These are phyloP conservation scores for Cydonia oblonga DNA, from an alignment of 331 rosid species.

Conservation along the genomic window DNA sequence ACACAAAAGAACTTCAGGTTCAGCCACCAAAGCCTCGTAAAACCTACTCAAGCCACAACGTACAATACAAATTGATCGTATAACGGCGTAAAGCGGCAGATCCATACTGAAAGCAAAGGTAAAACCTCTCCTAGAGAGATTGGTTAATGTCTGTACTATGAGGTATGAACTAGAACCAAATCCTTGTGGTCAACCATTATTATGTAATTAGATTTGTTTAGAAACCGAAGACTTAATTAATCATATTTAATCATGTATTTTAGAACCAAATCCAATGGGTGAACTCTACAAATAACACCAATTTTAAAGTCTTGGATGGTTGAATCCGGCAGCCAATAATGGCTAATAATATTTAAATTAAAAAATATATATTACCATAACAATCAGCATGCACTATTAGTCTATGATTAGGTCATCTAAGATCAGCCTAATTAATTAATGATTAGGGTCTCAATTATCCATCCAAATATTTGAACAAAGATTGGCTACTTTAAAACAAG, in stretches of 20 bases:
- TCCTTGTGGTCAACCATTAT: not conserved
- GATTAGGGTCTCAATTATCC: not conserved
- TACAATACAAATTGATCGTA: accelerated
- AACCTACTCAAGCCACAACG: not conserved
- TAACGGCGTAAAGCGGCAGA: no score
- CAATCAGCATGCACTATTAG: not conserved
- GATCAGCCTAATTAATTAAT: not conserved
- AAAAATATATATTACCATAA: not conserved
- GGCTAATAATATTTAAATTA: not conserved
- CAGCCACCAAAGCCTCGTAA: not conserved
- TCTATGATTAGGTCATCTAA: not conserved
- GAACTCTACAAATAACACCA: not conserved
- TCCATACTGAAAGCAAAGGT: not conserved
- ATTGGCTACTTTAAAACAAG: no score
- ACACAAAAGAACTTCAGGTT: not conserved
- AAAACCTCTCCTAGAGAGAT: not conserved
- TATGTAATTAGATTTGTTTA: not conserved
- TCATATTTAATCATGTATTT: not conserved
- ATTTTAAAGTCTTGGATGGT: not conserved
- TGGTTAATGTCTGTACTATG: not conserved
- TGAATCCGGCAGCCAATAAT: not conserved
- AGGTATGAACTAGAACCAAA: not conserved
- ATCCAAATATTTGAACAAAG: no score
- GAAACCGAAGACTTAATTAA: not conserved
- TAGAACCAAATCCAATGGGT: not conserved